Percentiles rank a stretch among this genome's conserved stretches.
Conservation (phyloP, 768 basidiomycete species). For the Trametes punicea region DNA sequence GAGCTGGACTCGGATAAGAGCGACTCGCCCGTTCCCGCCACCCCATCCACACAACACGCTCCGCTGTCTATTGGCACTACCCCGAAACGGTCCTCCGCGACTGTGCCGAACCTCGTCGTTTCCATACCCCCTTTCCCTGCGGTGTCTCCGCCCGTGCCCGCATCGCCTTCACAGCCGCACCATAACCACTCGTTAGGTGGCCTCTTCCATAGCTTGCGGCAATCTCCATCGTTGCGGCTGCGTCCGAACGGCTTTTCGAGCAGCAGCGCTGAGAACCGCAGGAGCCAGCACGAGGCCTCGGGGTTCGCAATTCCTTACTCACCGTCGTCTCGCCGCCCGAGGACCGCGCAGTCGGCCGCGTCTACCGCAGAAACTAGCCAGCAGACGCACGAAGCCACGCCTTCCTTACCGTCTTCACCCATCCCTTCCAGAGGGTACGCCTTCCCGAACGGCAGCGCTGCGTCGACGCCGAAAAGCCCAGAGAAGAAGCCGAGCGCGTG, state of each 20-base stretch:
- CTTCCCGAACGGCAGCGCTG: constrained; percentile 28
- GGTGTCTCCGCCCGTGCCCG: constrained; percentile 20
- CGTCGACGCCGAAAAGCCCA: constrained; percentile 18
- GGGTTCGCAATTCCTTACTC: constrained; percentile 29
- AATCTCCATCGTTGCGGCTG: constrained; percentile 25
- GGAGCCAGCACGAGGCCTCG: constrained; percentile 18
- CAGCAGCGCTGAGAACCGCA: constrained; percentile 22
- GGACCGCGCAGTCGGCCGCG: constrained; percentile 21
- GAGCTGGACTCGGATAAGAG: constrained; percentile 22
- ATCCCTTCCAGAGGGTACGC: constrained; percentile 18
- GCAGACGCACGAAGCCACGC: constrained; percentile 23
- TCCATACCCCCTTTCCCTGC: constrained; percentile 16
- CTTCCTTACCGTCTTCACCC: constrained; percentile 18
- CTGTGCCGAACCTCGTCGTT: constrained; percentile 12
- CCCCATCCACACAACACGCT: constrained; percentile 20
- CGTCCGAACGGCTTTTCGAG: constrained; percentile 21
- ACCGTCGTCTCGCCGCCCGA: constrained; percentile 21
- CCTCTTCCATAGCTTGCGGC: constrained; percentile 26
- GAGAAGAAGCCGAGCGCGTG: constrained; percentile 45
- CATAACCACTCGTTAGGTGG: constrained; percentile 19
- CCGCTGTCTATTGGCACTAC: constrained; percentile 14
- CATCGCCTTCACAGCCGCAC: constrained; percentile 18
- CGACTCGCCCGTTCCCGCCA: constrained; percentile 26
- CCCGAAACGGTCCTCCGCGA: constrained; percentile 16
- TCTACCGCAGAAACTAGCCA: constrained; percentile 30